A percentile compares a stretch with the other conserved stretches of the same genome.
Conservation (phyloP, 768 basidiomycete species). For the Psilocybe subaeruginosa region DNA sequence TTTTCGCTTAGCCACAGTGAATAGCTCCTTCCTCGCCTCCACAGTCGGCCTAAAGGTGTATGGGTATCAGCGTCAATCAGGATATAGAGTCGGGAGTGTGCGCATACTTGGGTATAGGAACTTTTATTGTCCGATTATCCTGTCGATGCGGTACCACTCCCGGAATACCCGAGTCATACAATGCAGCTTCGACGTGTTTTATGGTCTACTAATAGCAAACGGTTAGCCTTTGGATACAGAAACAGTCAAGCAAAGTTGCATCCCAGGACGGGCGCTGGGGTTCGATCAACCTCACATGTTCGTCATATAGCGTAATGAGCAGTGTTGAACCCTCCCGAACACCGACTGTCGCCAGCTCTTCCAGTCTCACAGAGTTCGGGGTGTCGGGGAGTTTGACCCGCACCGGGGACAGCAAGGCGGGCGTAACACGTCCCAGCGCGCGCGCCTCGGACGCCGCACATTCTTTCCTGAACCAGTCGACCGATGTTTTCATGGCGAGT, state of each 20-base stretch:
- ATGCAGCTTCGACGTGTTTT: slow-evolving; percentile 73
- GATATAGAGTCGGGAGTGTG: not conserved
- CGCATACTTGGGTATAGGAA: slow-evolving; percentile 78
- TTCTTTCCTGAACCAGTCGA: slow-evolving; percentile 81
- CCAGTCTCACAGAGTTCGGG: slow-evolving; percentile 46
- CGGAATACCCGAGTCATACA: slow-evolving; percentile 78
- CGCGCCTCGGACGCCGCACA: slow-evolving; percentile 73
- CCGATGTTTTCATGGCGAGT: slow-evolving; percentile 59
- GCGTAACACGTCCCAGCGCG: slow-evolving; percentile 77
- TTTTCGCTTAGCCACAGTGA: slow-evolving; percentile 57
- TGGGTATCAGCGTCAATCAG: not conserved
- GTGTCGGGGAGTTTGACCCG: slow-evolving; percentile 53
- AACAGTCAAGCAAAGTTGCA: not conserved
- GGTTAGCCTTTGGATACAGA: slow-evolving; percentile 18
- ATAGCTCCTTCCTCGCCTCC: slow-evolving; percentile 64
- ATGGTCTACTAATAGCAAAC: slow-evolving; percentile 56
- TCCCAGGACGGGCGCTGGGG: not conserved
- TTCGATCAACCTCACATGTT: slow-evolving; percentile 56
- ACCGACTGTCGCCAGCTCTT: slow-evolving; percentile 81
- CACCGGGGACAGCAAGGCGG: slow-evolving; percentile 70
- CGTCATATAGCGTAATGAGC: slow-evolving; percentile 78
- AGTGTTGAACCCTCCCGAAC: slow-evolving; percentile 77
- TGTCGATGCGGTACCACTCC: slow-evolving; percentile 71
- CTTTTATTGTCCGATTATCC: slow-evolving; percentile 73
- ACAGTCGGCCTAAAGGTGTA: slow-evolving; percentile 65